Percentiles rank a stretch among this genome's conserved stretches.
Conservation (phyloP, 2,329 filamentous ascomycete genomes). For the Epichloe gansuensis region DNA sequence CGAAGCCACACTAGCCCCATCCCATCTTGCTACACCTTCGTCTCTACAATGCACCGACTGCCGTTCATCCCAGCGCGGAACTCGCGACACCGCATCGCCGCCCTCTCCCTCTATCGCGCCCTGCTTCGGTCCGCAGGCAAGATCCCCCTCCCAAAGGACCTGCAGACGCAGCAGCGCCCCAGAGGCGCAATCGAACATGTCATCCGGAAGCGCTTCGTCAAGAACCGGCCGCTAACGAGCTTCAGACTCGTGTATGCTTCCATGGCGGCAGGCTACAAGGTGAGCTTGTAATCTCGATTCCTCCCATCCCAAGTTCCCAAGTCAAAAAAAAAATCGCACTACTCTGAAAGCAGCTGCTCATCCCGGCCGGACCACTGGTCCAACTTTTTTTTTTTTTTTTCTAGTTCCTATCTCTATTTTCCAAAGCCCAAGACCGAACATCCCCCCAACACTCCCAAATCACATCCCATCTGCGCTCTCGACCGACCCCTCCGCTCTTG, state of each 20-base stretch:
- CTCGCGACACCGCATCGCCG: constrained; percentile 41
- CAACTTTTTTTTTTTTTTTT: neutral
- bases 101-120: constrained; percentile 59
- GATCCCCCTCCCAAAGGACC: constrained; percentile 38
- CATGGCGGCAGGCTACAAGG: constrained; percentile 57
- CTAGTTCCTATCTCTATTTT: constrained; percentile 28
- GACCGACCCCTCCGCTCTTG: constrained; percentile 8
- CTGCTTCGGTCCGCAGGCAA: constrained; percentile 46
- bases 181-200: constrained; percentile 28
- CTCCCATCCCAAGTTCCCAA: neutral
- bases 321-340: too few relatives aligned
- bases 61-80: constrained; percentile 34
- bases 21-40: neutral
- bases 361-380: neutral
- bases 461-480: constrained; percentile 25
- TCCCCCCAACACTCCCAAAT: constrained; percentile 29
- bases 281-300: constrained; percentile 13
- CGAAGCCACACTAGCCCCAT: neutral
- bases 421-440: constrained; percentile 23
- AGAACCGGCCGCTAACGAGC: constrained; percentile 45
- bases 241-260: constrained; percentile 46
- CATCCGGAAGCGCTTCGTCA: constrained; percentile 48
- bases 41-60: constrained; percentile 15
- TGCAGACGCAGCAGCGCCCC: constrained; percentile 4
- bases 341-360: neutral